Evolutionary conservation across 1,139 yeast species (phyloP).

Genomic region (Candida labiduridarum): DNA sequence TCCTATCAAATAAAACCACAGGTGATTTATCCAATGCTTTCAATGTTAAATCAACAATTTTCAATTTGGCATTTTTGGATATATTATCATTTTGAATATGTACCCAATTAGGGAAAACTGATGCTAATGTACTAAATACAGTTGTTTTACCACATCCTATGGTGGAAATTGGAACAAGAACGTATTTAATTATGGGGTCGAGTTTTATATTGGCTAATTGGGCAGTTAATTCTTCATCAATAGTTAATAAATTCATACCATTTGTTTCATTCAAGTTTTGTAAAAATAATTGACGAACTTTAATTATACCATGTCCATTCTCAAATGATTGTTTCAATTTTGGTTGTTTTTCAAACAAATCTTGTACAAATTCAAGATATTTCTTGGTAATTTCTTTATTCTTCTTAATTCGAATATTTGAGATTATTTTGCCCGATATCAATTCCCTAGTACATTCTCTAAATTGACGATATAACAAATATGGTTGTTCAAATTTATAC

Average conservation of each 20-base stretch:
- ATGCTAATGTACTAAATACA: conserved; percentile 59
- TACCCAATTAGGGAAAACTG: conserved; percentile 65
- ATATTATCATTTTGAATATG: conserved; percentile 88
- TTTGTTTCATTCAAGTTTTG: conserved; percentile 38
- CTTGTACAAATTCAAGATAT: conserved; percentile 67
- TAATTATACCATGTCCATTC: conserved; percentile 73
- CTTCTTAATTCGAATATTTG: conserved; percentile 39
- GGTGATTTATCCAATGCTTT: conserved; percentile 27
- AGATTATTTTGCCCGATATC: conserved; percentile 45
- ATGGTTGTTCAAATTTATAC: conserved; percentile 94
- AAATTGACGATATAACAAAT: conserved; percentile 85
- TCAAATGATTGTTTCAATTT: conserved; percentile 47
- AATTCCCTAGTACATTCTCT: conserved; percentile 78
- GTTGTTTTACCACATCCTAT: conserved; percentile 97
- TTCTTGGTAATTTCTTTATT: conserved; percentile 64
- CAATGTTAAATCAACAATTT: conserved; percentile 54
- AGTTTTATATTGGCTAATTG: conserved; percentile 13
- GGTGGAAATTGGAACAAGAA: conserved; percentile 82
- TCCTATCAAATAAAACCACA: conserved; percentile 79
- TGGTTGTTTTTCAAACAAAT: conserved; percentile 52
- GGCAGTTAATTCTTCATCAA: conserved; percentile 23
- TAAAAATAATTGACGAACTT: conserved; percentile 64
- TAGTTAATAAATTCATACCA: conserved; percentile 35
- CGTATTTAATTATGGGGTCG: conserved; percentile 42
- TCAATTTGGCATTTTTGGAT: conserved; percentile 48